Evolutionary conservation across 1,284 basidiomycete species (phyloP), one percentile per base, ranked within the genome.

Genomic region (Cutaneotrichosporon sp.): DNA sequence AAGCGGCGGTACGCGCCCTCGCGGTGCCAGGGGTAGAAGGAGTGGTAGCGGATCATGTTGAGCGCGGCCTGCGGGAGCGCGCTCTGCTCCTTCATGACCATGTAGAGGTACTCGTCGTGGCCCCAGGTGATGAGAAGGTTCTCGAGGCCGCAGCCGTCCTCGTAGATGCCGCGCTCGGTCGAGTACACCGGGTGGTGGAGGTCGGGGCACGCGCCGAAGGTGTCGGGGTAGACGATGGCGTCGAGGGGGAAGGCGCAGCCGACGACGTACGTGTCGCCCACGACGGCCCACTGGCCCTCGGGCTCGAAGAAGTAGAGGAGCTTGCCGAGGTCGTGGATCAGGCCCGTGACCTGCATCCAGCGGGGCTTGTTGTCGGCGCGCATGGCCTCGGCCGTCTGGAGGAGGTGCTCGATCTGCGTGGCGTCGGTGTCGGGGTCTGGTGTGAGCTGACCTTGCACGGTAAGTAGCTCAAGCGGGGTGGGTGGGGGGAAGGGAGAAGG

Each of bases 1-100:
- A 95, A 84, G 74, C 93, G 87, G 31, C 79, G 74, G 81, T 94
- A 95, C 0, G 91, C 92, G 62, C 84, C 85, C 74, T 92, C 91
- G 55, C 90, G 85, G 77, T 92, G 91, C 91, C 91, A 94, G n/a
- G 92, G 92, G 82, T 95, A 95, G 83, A 95, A 95, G 69, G 89
- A 91, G 81, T 95, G 92, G 79, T 91, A 95, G 27, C 92, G 87
- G 73, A 95, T 92, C 92, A 95, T 95, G 27, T 89, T 87, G 38
- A 95, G 83, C 0, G 84, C 92, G 70, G 91, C 91, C 58, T 85
- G 84, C 0, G 92, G 92, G 0, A 95, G 86, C 18, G 61, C 66
- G 7, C 73, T 75, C 55, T 69, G 67, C 33, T 58, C 45, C 58
- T 68, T 68, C 59, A 63, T 62, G 51, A 74, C 57, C 51, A 66